Conservation (phyloP, 345 rosid species). For the Citrus cavaleriei region DNA sequence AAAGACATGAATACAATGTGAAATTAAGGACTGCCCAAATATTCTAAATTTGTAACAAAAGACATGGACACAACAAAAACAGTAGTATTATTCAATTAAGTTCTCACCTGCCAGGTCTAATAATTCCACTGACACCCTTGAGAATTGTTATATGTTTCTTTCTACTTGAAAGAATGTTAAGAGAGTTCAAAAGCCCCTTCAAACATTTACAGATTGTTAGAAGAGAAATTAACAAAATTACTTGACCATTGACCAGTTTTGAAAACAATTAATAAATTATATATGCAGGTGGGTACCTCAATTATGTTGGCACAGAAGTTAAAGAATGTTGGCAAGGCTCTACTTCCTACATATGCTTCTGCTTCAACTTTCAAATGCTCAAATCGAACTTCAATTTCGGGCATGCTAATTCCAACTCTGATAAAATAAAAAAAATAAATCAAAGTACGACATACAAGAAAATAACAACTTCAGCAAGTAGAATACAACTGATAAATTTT, state of each 20-base stretch:
- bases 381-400: slow-evolving; percentile 52
- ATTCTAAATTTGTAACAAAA: neutral
- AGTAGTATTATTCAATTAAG: neutral
- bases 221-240: neutral
- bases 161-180: slow-evolving; percentile 38
- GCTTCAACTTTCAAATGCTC: slow-evolving; percentile 53
- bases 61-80: neutral
- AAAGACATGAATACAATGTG: neutral
- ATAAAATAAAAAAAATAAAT: neutral
- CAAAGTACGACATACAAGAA: neutral
- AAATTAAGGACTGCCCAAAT: neutral
- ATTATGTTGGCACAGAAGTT: slow-evolving; percentile 41
- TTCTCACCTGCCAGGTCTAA: slow-evolving; percentile 61
- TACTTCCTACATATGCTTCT: slow-evolving; percentile 58
- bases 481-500: neutral
- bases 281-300: slow-evolving; percentile 40
- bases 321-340: slow-evolving; percentile 60
- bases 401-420: slow-evolving; percentile 51
- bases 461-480: neutral
- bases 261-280: neutral
- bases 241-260: neutral
- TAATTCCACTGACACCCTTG: slow-evolving; percentile 56
- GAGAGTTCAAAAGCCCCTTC: slow-evolving; percentile 28
- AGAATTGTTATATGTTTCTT: slow-evolving; percentile 59
- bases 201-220: neutral